Conservation (phyloP, 2,329 filamentous ascomycete species). For the Aspergillus clavatus region DNA sequence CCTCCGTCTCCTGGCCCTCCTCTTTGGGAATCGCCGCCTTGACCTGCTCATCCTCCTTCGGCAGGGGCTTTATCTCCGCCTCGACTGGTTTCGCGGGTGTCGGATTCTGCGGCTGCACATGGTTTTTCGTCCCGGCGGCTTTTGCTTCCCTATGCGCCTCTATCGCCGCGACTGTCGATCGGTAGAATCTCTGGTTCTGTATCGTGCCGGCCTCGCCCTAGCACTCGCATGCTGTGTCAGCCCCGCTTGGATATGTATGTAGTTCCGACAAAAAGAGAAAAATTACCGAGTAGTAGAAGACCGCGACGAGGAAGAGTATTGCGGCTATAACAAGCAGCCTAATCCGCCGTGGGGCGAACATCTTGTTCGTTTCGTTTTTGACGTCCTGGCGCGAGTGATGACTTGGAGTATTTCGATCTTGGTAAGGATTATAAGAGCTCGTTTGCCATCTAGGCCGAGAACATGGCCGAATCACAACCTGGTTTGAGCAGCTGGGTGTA, state of each 20-base stretch:
- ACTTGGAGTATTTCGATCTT: no score
- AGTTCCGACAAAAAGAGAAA: neutral
- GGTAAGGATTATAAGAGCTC: no score
- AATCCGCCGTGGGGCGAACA: conserved; percentile 67
- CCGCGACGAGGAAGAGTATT: conserved; percentile 59
- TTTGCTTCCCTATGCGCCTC: conserved; percentile 43
- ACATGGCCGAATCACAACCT: no score
- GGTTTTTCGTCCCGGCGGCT: conserved; percentile 51
- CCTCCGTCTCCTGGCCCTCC: conserved; percentile 35
- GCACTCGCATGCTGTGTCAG: conserved; percentile 7
- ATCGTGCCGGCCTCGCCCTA: conserved; percentile 39
- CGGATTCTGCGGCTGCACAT: conserved; percentile 56
- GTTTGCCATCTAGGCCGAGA: no score
- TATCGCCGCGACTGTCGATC: conserved; percentile 51
- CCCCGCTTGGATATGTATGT: neutral
- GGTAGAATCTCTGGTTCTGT: conserved; percentile 50
- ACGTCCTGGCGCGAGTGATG: no score
- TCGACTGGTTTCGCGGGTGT: conserved; percentile 53
- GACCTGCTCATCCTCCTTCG: neutral
- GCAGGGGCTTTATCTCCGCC: conserved; percentile 24
- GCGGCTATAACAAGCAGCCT: conserved; percentile 62
- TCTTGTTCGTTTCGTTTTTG: conserved; percentile 28
- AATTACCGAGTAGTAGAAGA: conserved; percentile 68
- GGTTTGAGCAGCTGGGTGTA: no score
- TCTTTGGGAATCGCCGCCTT: conserved; percentile 36